Evolutionary conservation across 768 basidiomycete species (phyloP).

Genomic region (Tricholoma sp.): DNA sequence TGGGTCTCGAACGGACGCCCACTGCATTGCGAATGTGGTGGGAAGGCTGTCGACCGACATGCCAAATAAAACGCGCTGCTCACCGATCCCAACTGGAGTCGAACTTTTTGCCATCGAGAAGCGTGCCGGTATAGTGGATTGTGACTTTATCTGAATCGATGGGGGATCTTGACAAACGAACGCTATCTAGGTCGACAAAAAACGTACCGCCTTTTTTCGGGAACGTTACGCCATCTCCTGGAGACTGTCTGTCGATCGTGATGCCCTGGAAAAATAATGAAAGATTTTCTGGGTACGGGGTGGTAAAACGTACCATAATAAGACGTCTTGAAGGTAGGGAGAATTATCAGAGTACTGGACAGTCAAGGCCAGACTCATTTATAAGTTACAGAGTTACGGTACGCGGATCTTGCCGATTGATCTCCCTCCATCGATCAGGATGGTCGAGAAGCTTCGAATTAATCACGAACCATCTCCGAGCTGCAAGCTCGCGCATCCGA

Average conservation of each 20-base stretch:
- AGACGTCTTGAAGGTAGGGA: constrained; percentile 14
- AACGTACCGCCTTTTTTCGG: constrained; percentile 68
- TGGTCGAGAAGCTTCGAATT: background rate
- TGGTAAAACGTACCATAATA: constrained; percentile 27
- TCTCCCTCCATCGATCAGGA: constrained; percentile 19
- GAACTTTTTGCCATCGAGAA: constrained; percentile 59
- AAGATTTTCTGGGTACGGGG: constrained; percentile 12
- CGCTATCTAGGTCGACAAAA: background rate
- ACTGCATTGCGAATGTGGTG: constrained; percentile 29
- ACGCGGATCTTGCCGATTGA: constrained; percentile 70
- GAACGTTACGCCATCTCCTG: constrained; percentile 60
- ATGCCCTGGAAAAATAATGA: constrained; percentile 52
- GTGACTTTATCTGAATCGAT: constrained; percentile 52
- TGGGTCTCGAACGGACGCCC: constrained; percentile 56
- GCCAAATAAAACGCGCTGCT: constrained; percentile 17
- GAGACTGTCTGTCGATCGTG: constrained; percentile 45
- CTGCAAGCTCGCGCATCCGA: background rate
- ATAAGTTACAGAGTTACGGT: constrained; percentile 37
- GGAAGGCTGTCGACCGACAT: background rate
- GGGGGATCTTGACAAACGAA: constrained; percentile 10
- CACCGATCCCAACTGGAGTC: constrained; percentile 78
- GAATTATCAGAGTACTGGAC: constrained; percentile 35
- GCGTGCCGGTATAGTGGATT: constrained; percentile 79
- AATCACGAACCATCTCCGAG: background rate
- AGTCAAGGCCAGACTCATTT: constrained; percentile 29